A percentile compares a stretch with the other conserved stretches of the same genome.
These are phyloP conservation scores for Hamigera avellanea DNA, from an alignment of 495 filamentous ascomycete genomes.

Conservation along the genomic window DNA sequence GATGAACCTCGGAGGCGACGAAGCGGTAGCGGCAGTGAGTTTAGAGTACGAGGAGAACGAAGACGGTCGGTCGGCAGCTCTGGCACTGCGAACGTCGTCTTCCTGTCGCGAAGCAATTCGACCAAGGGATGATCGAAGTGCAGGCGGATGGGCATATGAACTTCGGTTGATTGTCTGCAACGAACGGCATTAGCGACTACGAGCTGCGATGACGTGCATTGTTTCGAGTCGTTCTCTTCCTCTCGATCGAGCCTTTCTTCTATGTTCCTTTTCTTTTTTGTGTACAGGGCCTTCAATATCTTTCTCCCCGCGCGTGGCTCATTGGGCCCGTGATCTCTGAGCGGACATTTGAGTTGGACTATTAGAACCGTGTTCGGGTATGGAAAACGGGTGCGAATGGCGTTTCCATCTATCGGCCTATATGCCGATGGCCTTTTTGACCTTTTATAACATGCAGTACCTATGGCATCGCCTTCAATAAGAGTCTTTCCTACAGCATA, in stretches of 20 bases:
- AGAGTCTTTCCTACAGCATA: neutral
- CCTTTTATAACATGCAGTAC: slow-evolving; percentile 15
- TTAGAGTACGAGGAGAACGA: slow-evolving; percentile 24
- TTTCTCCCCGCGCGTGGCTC: slow-evolving; percentile 18
- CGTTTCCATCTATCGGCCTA: slow-evolving; percentile 31
- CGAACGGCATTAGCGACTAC: slow-evolving; percentile 33
- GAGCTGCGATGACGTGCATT: slow-evolving; percentile 23
- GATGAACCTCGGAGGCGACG: slow-evolving; percentile 31
- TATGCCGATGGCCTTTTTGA: slow-evolving; percentile 24
- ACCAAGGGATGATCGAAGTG: slow-evolving; percentile 18
- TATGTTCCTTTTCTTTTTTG: slow-evolving; percentile 19
- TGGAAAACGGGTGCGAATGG: slow-evolving; percentile 40
- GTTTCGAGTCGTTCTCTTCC: neutral
- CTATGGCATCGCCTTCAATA: slow-evolving; percentile 5
- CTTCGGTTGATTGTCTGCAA: slow-evolving; percentile 19
- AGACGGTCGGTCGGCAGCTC: slow-evolving; percentile 23
- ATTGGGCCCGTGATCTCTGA: slow-evolving; percentile 14
- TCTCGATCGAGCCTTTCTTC: slow-evolving; percentile 1
- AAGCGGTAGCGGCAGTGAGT: slow-evolving; percentile 35
- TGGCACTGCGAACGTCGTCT: slow-evolving; percentile 27
- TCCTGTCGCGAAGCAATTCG: slow-evolving; percentile 38
- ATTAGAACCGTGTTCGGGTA: slow-evolving; percentile 38
- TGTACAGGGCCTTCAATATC: slow-evolving; percentile 37
- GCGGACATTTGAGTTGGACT: slow-evolving; percentile 31
- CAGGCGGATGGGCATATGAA: slow-evolving; percentile 18